These are phyloP conservation scores for Trifolium pratense DNA, from an alignment of 306 rosid genomes.

Conservation along the genomic window DNA sequence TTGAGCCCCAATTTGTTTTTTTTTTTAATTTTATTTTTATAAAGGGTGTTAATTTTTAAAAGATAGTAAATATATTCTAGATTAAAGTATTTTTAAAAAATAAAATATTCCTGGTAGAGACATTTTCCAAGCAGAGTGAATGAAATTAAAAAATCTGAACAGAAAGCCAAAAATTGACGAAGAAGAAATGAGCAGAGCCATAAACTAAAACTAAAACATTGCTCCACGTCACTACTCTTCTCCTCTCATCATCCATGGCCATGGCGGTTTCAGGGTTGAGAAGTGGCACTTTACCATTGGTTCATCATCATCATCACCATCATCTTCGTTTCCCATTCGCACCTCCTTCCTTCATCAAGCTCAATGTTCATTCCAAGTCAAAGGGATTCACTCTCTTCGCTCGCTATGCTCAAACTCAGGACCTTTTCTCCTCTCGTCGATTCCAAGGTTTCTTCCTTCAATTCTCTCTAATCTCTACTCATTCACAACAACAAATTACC, in stretches of 20 bases:
- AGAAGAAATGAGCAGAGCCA: background rate
- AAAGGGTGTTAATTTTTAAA: too few species aligned
- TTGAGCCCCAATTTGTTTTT: too few species aligned
- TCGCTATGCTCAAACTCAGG: slow-evolving; percentile 82
- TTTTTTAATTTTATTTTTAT: too few species aligned
- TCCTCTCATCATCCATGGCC: slow-evolving; percentile 45
- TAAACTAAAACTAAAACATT: background rate
- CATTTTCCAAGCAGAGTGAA: too few species aligned
- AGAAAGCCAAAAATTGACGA: too few species aligned
- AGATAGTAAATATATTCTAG: too few species aligned
- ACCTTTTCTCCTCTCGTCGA: slow-evolving; percentile 70
- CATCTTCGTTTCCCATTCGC: slow-evolving; percentile 46
- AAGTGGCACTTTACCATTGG: slow-evolving; percentile 58
- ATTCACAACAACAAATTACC: background rate
- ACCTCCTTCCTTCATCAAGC: slow-evolving; percentile 35
- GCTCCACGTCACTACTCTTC: slow-evolving; percentile 9
- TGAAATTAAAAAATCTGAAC: too few species aligned
- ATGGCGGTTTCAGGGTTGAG: slow-evolving; percentile 77
- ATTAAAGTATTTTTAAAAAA: too few species aligned
- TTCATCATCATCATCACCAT: slow-evolving; percentile 46
- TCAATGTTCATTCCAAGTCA: slow-evolving; percentile 53
- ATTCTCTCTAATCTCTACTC: background rate
- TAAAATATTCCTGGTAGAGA: too few species aligned
- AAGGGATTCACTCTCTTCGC: slow-evolving; percentile 60
- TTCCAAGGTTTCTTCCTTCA: slow-evolving; percentile 59